Conservation (phyloP, 306 rosid species). For the Vicia sativa region DNA sequence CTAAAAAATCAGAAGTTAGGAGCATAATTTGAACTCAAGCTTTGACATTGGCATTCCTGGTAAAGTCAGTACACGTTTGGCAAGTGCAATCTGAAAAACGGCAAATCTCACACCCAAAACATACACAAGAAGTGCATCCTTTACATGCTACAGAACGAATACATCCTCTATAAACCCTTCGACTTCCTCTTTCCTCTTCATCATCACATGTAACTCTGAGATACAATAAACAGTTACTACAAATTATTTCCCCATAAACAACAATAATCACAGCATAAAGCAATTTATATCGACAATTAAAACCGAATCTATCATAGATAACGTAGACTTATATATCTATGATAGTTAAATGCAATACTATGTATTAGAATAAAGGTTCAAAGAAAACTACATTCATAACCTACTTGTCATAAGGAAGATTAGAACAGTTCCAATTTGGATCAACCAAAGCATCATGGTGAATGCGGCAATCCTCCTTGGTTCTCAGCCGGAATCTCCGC, state of each 20-base stretch:
- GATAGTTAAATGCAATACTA: too few species aligned
- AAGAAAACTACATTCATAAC: slow-evolving; percentile 18
- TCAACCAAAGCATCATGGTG: slow-evolving; percentile 91
- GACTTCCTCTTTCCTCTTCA: slow-evolving; percentile 91
- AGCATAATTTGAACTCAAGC: slow-evolving; percentile 51
- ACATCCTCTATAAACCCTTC: slow-evolving; percentile 88
- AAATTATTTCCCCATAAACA: slow-evolving; percentile 7
- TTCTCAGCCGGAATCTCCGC: slow-evolving; percentile 87
- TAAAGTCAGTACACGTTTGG: slow-evolving; percentile 94
- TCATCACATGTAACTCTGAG: slow-evolving; percentile 75
- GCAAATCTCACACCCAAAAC: slow-evolving; percentile 86
- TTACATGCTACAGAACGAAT: slow-evolving; percentile 79
- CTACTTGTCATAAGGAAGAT: slow-evolving; percentile 89
- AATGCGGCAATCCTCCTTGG: slow-evolving; percentile 80
- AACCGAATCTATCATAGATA: not conserved
- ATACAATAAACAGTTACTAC: not conserved
- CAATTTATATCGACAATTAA: not conserved
- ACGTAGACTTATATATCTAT: too few species aligned
- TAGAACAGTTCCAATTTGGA: slow-evolving; percentile 76
- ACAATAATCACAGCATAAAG: not conserved
- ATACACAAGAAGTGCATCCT: slow-evolving; percentile 95
- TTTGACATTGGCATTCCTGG: slow-evolving; percentile 77
- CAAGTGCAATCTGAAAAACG: slow-evolving; percentile 93
- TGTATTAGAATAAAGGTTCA: too few species aligned
- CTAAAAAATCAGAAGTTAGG: slow-evolving; percentile 16